These are phyloP conservation scores for Cytospora piceicola DNA, from an alignment of 2,329 filamentous ascomycete genomes.

Conservation along the genomic window DNA sequence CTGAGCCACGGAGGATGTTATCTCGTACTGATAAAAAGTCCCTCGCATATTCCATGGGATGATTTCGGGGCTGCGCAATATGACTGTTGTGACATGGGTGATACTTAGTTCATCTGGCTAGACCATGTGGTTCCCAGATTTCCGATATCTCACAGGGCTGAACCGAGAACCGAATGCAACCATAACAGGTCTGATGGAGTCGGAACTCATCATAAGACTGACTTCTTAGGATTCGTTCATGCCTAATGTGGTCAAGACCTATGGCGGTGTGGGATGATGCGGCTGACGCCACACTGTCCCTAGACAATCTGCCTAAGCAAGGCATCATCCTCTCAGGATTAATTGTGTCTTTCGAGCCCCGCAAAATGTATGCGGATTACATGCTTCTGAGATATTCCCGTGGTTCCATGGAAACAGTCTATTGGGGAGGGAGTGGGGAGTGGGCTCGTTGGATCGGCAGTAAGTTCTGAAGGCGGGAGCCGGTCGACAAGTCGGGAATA, in stretches of 20 bases:
- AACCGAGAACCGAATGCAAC: constrained; percentile 19
- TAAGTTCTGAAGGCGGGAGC: neutral
- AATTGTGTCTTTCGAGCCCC: constrained; percentile 1
- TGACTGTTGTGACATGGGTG: no score
- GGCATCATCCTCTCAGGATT: neutral
- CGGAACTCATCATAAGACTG: constrained; percentile 11
- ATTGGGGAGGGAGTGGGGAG: neutral
- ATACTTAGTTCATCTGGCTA: no score
- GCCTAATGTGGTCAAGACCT: constrained; percentile 6
- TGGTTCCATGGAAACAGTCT: neutral
- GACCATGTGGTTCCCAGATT: neutral
- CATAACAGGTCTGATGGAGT: constrained; percentile 3
- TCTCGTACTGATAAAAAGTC: neutral
- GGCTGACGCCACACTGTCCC: constrained; percentile 17
- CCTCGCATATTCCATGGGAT: neutral
- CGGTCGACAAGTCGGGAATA: neutral
- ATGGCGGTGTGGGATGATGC: constrained; percentile 18
- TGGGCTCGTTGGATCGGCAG: neutral
- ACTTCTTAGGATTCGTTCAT: constrained; percentile 4
- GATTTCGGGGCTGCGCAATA: no score
- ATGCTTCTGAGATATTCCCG: neutral
- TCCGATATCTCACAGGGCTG: constrained; percentile 11
- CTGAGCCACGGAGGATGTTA: neutral
- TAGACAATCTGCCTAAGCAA: neutral
- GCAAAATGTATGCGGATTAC: no score